phyloP scores from a whole-genome alignment of 2,329 filamentous ascomycete species.

The Leptodontidium sp. region DNA sequence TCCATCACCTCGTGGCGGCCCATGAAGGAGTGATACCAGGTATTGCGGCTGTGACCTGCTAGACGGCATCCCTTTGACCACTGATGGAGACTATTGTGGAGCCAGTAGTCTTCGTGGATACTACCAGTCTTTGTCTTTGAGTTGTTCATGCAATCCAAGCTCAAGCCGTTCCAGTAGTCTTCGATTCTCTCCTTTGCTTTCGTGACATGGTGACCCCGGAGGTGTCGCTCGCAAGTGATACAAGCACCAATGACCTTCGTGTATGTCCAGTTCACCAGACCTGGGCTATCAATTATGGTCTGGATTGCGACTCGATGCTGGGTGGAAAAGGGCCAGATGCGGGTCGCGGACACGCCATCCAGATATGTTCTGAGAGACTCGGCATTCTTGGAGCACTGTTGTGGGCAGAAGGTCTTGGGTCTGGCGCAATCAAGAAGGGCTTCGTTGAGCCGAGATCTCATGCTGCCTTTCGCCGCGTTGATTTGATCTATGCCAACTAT shows the following conservation, averaged over 20 bases:
- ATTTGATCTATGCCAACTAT: constrained; percentile 3
- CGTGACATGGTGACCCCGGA: neutral
- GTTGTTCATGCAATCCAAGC: neutral
- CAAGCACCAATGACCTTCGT: neutral
- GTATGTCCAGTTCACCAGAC: neutral
- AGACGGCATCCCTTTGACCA: neutral
- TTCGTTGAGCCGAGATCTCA: constrained; percentile 3
- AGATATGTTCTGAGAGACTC: neutral
- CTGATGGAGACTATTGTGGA: no score
- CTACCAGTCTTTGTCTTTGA: neutral
- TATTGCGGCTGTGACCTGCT: neutral
- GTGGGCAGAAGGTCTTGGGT: neutral
- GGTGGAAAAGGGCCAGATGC: neutral
- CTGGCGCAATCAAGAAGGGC: constrained; percentile 7
- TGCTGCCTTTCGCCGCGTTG: constrained; percentile 9
- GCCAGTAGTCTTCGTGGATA: neutral
- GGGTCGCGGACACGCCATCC: neutral
- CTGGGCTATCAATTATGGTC: neutral
- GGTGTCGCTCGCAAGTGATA: neutral
- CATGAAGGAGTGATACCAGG: constrained; percentile 13
- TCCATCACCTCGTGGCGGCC: neutral
- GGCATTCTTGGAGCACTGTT: neutral
- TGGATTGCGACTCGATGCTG: neutral
- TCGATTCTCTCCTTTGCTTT: neutral
- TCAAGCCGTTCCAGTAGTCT: neutral